Conservation (phyloP, 2,329 filamentous ascomycete species). For the Apiospora kogelbergensis region DNA sequence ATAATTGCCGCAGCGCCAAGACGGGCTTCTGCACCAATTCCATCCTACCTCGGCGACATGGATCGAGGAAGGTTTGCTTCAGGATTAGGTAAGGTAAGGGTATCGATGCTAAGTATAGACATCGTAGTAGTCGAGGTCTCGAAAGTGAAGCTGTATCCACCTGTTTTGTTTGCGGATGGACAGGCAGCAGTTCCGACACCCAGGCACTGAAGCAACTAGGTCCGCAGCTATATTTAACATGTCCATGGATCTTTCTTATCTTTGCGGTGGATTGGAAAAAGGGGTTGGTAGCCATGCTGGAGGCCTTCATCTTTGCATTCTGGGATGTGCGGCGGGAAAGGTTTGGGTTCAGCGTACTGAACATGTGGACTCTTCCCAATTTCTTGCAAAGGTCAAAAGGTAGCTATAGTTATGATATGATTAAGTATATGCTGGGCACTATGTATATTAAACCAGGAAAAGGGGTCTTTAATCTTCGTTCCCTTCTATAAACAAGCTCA, state of each 20-base stretch:
- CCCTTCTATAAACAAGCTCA: too few relatives aligned
- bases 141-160: neutral
- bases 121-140: neutral
- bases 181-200: neutral
- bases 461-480: too few relatives aligned
- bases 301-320: too few relatives aligned
- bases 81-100: neutral
- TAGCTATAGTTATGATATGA: too few relatives aligned
- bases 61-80: neutral
- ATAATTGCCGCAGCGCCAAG: neutral
- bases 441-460: too few relatives aligned
- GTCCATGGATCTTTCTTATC: neutral
- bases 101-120: neutral
- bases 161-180: neutral
- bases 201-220: neutral
- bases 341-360: too few relatives aligned
- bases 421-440: too few relatives aligned
- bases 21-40: neutral
- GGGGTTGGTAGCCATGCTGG: too few relatives aligned
- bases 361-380: too few relatives aligned
- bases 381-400: too few relatives aligned
- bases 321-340: too few relatives aligned
- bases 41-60: neutral
- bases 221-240: neutral
- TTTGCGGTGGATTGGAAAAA: too few relatives aligned